These are phyloP conservation scores for Penicillium parvum DNA, from an alignment of 495 filamentous ascomycete genomes.

Conservation along the genomic window DNA sequence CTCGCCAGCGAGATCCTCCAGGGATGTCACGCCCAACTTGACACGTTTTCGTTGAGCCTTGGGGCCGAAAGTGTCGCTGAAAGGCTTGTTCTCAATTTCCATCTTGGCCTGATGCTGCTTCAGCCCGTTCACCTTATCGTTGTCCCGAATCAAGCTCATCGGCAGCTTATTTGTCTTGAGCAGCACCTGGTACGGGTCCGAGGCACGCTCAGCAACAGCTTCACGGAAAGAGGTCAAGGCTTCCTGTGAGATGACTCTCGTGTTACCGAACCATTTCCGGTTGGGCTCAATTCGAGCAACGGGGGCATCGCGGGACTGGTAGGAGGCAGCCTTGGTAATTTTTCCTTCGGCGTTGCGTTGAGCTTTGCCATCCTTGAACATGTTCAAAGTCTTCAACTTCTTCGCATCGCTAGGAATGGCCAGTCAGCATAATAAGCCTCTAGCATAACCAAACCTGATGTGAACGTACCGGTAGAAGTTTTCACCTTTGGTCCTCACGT, in stretches of 20 bases:
- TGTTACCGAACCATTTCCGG: conserved; percentile 79
- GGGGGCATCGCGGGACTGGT: conserved; percentile 75
- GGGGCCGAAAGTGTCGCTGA: conserved; percentile 85
- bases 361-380: conserved; percentile 78
- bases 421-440: conserved; percentile 9
- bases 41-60: conserved; percentile 89
- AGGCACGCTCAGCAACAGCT: conserved; percentile 83
- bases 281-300: conserved; percentile 88
- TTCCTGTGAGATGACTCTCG: conserved; percentile 63
- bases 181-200: conserved; percentile 87
- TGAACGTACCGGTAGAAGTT: conserved; percentile 77
- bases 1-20: conserved; percentile 79
- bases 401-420: conserved; percentile 61
- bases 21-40: conserved; percentile 72
- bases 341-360: conserved; percentile 70
- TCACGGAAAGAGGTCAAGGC: conserved; percentile 79
- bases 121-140: conserved; percentile 62
- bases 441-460: neutral
- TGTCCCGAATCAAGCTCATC: conserved; percentile 73
- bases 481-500: conserved; percentile 92
- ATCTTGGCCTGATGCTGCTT: conserved; percentile 96
- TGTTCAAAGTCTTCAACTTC: conserved; percentile 79
- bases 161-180: conserved; percentile 92
- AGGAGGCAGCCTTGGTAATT: conserved; percentile 77
- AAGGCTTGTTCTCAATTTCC: conserved; percentile 79